phyloP scores from a whole-genome alignment of 805 yeast species.

The Zygoascus tannicola region DNA sequence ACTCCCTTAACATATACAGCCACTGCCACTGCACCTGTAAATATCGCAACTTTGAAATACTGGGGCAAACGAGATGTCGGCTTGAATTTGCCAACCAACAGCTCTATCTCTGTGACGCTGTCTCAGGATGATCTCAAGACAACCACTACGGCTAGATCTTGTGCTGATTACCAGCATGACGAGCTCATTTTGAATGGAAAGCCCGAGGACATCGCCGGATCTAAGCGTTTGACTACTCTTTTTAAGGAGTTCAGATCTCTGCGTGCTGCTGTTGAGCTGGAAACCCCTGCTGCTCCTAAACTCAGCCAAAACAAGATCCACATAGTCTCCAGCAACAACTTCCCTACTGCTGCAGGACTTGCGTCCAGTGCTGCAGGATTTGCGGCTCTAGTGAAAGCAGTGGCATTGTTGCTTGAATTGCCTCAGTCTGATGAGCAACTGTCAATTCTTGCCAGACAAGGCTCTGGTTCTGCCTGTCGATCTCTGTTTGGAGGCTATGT shows the following conservation, averaged over 20 bases:
- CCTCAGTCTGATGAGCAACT: conserved; percentile 81
- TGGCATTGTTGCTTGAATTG: conserved; percentile 73
- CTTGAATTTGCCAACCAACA: conserved; percentile 89
- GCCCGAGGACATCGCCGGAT: conserved; percentile 57
- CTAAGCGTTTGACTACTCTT: conserved; percentile 48
- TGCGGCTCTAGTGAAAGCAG: conserved; percentile 88
- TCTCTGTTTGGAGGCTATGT: conserved; percentile 96
- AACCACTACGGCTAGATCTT: conserved; percentile 76
- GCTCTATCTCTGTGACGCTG: conserved; percentile 89
- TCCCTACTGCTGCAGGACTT: conserved; percentile 98
- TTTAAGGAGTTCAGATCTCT: conserved; percentile 61
- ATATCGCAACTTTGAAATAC: conserved; percentile 93
- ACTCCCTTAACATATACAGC: conserved; percentile 65
- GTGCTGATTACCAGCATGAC: conserved; percentile 48
- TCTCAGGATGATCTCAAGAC: conserved; percentile 88
- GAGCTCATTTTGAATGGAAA: conserved; percentile 80
- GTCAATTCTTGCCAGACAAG: conserved; percentile 92
- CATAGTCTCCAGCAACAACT: conserved; percentile 88
- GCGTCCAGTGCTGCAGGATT: conserved; percentile 98
- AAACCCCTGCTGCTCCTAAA: conserved; percentile 15
- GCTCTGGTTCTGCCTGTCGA: conserved; percentile 97
- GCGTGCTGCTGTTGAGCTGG: conserved; percentile 52
- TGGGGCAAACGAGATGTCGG: conserved; percentile 96
- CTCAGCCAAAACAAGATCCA: conserved; percentile 57
- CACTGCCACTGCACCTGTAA: conserved; percentile 92